These are phyloP conservation scores for Talaromyces trachyspermus DNA, from an alignment of 495 filamentous ascomycete genomes.

Conservation along the genomic window DNA sequence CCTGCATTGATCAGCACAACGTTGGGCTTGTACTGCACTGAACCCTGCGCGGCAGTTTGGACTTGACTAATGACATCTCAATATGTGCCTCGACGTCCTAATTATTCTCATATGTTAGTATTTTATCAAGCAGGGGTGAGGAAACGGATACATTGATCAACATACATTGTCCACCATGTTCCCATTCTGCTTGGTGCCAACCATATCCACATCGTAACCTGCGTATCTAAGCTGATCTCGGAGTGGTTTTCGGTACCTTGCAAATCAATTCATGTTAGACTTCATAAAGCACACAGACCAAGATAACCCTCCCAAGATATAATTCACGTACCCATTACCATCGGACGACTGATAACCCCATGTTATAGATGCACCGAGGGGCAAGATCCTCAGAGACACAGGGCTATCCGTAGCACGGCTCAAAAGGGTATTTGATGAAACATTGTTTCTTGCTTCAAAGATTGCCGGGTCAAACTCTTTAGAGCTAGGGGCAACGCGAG, in stretches of 20 bases:
- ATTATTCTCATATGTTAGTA: neutral
- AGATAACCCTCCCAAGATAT: too few species aligned
- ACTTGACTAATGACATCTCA: neutral
- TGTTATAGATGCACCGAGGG: conserved; percentile 53
- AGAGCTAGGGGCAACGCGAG: too few species aligned
- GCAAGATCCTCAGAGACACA: conserved; percentile 44
- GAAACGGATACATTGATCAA: neutral
- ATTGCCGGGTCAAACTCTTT: too few species aligned
- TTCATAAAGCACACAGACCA: too few species aligned
- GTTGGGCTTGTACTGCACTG: neutral
- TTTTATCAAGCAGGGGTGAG: neutral
- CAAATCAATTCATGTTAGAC: too few species aligned
- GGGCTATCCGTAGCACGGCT: too few species aligned
- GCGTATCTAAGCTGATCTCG: conserved; percentile 28
- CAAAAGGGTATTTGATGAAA: too few species aligned
- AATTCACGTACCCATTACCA: conserved; percentile 40
- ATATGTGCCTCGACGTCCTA: neutral
- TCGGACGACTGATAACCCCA: conserved; percentile 42
- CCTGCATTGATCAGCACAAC: neutral
- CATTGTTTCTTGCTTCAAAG: too few species aligned
- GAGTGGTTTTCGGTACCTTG: conserved; percentile 43
- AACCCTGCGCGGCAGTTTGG: neutral
- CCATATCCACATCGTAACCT: neutral
- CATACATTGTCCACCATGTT: neutral
- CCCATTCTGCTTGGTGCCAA: neutral